phyloP scores from a whole-genome alignment of 2,329 filamentous ascomycete genomes.

The Aspergillus udagawae region DNA sequence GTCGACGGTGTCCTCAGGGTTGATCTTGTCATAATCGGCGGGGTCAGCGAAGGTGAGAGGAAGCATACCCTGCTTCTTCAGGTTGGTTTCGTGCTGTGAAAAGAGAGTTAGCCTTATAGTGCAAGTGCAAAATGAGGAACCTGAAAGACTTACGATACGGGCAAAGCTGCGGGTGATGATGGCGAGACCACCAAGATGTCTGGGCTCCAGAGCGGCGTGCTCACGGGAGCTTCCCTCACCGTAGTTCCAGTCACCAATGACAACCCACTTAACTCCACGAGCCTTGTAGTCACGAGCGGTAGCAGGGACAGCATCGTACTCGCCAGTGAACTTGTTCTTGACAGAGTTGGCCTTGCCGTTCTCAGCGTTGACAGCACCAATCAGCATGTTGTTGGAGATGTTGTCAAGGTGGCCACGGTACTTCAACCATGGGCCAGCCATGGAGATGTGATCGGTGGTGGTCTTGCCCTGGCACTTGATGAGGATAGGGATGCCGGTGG shows the following conservation, averaged over 20 bases:
- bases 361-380: slow-evolving; percentile 91
- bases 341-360: slow-evolving; percentile 98
- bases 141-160: slow-evolving; percentile 64
- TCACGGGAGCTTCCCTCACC: slow-evolving; percentile 97
- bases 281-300: slow-evolving; percentile 98
- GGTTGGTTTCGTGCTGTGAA: slow-evolving; percentile 86
- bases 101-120: slow-evolving; percentile 12
- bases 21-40: slow-evolving; percentile 96
- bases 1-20: slow-evolving; percentile 87
- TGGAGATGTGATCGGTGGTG: slow-evolving; percentile 94
- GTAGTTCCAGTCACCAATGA: slow-evolving; percentile 99
- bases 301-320: slow-evolving; percentile 83
- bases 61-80: slow-evolving; percentile 99
- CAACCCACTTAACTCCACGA: slow-evolving; percentile 94
- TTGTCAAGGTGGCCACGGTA: slow-evolving; percentile 99
- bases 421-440: slow-evolving; percentile 96
- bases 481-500: slow-evolving; percentile 75
- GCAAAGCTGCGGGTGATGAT: slow-evolving; percentile 96
- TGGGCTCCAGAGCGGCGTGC: slow-evolving; percentile 95
- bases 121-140: background rate
- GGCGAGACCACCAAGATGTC: slow-evolving; percentile 92
- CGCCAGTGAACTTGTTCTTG: slow-evolving; percentile 80
- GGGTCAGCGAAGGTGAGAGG: slow-evolving; percentile 92
- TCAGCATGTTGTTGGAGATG: slow-evolving; percentile 99
- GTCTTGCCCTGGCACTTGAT: slow-evolving; percentile 98